Conservation (phyloP, 306 rosid species). For the Cercis canadensis region DNA sequence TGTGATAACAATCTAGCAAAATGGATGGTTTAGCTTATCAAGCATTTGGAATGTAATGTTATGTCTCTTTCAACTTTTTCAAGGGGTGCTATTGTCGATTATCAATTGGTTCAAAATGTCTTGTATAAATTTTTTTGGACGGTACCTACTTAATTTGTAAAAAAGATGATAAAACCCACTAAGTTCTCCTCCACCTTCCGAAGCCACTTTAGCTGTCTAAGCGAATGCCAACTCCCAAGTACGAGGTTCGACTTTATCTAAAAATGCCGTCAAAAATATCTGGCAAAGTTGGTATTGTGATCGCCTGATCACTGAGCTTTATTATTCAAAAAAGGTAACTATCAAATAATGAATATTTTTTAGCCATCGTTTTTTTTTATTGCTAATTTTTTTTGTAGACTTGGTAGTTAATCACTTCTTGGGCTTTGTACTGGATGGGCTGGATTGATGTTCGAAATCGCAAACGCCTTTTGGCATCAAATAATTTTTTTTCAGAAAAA, state of each 20-base stretch:
- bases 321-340: no score
- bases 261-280: neutral
- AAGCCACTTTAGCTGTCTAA: neutral
- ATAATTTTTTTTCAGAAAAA: no score
- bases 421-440: no score
- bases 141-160: neutral
- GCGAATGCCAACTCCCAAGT: neutral
- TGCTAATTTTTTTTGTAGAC: no score
- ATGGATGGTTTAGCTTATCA: conserved; percentile 9
- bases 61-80: neutral
- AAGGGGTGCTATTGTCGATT: conserved; percentile 9
- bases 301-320: no score
- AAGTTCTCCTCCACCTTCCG: neutral
- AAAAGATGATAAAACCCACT: neutral
- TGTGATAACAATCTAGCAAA: neutral
- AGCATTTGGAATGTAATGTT: conserved; percentile 21
- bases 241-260: neutral
- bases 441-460: no score
- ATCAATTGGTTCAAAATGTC: neutral
- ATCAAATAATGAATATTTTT: no score
- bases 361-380: no score
- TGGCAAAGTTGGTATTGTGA: neutral
- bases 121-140: neutral
- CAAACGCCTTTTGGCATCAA: no score
- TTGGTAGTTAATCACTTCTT: no score